Percentiles rank a stretch among this genome's conserved stretches.
These are phyloP conservation scores for Phytomonas sp. DNA, from an alignment of 208 protist genomes.

Conservation along the genomic window DNA sequence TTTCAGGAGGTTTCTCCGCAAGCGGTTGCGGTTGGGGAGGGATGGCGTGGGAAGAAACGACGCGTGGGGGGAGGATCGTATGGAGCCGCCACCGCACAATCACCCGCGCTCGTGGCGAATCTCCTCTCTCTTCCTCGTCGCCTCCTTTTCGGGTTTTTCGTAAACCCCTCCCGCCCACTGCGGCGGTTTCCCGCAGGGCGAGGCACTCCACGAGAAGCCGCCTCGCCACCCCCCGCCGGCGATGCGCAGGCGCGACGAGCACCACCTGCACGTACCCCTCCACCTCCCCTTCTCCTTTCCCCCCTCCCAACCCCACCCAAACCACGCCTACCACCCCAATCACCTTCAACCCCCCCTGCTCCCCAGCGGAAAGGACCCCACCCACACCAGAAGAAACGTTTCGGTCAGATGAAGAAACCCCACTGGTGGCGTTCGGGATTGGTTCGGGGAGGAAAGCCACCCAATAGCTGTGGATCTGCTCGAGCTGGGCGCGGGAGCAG, in stretches of 20 bases:
- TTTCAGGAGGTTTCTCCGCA: no score
- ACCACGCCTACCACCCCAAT: no score
- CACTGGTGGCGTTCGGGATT: no score
- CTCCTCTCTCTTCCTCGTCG: background rate
- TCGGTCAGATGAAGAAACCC: no score
- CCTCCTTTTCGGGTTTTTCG: background rate
- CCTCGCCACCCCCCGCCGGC: slow-evolving; percentile 3
- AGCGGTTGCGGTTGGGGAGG: no score
- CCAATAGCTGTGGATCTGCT: slow-evolving; percentile 39
- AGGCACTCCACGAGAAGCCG: no score
- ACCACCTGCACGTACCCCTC: background rate
- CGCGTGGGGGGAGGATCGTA: slow-evolving; percentile 1
- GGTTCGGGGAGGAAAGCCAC: slow-evolving; percentile 12
- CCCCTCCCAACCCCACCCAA: no score
- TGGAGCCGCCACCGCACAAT: slow-evolving; percentile 6
- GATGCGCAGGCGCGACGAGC: background rate
- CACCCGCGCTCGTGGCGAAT: slow-evolving; percentile 1
- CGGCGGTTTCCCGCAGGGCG: background rate
- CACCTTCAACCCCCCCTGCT: no score
- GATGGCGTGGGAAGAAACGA: no score
- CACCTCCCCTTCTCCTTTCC: background rate
- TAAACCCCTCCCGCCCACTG: background rate
- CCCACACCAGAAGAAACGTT: no score
- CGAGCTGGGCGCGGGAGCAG: slow-evolving; percentile 37
- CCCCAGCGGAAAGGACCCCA: no score